These are phyloP conservation scores for Aspergillus unguis DNA, from an alignment of 2,329 filamentous ascomycete genomes.

Conservation along the genomic window DNA sequence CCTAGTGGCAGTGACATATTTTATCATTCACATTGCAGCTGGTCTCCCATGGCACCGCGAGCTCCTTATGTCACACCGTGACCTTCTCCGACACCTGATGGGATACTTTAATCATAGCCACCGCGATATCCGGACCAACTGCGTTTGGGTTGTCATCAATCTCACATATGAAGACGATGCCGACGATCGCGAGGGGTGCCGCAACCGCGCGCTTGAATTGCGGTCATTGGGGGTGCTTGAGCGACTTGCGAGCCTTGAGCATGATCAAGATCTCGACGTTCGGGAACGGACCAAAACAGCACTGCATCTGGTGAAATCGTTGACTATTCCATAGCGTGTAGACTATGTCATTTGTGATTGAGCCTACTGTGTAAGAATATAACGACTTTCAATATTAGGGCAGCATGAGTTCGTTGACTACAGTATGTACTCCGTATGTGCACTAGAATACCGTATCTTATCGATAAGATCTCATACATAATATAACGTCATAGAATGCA, in stretches of 20 bases:
- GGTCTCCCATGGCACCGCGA: conserved; percentile 75
- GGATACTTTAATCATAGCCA: conserved; percentile 71
- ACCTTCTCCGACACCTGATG: conserved; percentile 69
- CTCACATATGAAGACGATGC: conserved; percentile 78
- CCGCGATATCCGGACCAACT: conserved; percentile 69
- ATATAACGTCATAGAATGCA: neutral
- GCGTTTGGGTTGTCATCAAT: conserved; percentile 83
- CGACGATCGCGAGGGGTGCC: conserved; percentile 62
- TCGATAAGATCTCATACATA: neutral
- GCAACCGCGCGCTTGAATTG: conserved; percentile 65
- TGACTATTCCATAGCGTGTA: conserved; percentile 21
- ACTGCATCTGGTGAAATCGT: conserved; percentile 62
- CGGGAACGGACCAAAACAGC: conserved; percentile 80
- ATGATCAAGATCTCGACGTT: conserved; percentile 76
- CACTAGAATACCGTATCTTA: neutral
- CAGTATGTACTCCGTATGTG: no score
- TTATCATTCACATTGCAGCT: conserved; percentile 85
- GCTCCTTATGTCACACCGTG: conserved; percentile 70
- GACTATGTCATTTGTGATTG: neutral
- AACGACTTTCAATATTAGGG: no score
- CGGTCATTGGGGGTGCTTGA: conserved; percentile 67
- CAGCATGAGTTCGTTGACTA: no score
- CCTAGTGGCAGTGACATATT: conserved; percentile 71
- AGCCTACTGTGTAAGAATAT: neutral
- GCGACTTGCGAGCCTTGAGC: conserved; percentile 60